Evolutionary conservation across 75 land plant species (phyloP), one percentile per base, ranked within the genome.

Genomic region (Selaginella tamariscina): DNA sequence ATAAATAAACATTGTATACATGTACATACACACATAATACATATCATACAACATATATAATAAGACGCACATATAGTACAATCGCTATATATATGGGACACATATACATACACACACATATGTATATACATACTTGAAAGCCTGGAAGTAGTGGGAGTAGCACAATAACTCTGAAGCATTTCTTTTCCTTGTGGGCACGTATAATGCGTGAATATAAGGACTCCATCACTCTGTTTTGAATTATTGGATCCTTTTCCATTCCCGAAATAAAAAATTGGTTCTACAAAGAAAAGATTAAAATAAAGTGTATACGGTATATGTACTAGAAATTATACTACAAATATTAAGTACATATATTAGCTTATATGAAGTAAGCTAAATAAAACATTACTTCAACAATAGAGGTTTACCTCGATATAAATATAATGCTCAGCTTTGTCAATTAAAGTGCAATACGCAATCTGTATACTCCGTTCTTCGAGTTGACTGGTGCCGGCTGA

Each of bases 241-340:
- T 87, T 1, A 78, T 77, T 28, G 82, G 91, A 75, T 94, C 98
- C 15, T 77, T 85, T 64, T 87, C 84, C 71, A 89, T 83, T 60
- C 98, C 98, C 57, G 98, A 94, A 55, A 94, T 87, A 73, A 94
- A 93, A 81, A 94, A 94, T 69, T 94, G 98, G 66, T 89, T 94
- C 98, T 89, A 87, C 55, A 72, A 80, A 23, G 22, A 24, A 71
- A 32, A 26, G 0, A 66, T 32, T 1, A 68, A 44, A 68, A 13
- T 67, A 65, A 63, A 2, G 56, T 65, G 30, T 21, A 55, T 20
- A 68, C 27, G 28, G 0, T 67, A 68, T 32, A 18, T 20, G 28
- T 8, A 39, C 56, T 24, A 74, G 22, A 39, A 33, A 62, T 66
- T 29, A 56, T 31, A 8, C 57, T 39, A 26, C 29, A 69, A 33